Percentiles rank a stretch among this genome's conserved stretches.
Evolutionary conservation across 331 rosid species (phyloP).

Genomic region (Acacia concinna): DNA sequence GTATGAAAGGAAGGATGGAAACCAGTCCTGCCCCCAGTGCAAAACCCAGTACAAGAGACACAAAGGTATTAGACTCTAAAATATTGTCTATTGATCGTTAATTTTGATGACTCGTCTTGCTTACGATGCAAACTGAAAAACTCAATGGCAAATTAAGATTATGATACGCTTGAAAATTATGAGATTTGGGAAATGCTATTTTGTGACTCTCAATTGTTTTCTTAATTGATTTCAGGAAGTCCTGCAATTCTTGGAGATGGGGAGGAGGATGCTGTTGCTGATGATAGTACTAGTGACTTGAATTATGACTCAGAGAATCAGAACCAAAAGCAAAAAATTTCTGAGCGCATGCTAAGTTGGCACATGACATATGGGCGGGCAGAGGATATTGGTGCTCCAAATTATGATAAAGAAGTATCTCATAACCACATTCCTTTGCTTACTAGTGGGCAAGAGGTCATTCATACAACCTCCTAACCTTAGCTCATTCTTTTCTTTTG

Average conservation of each 20-base stretch:
- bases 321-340: constrained; percentile 84
- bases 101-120: constrained; percentile 11
- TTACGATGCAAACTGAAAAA: constrained; percentile 4
- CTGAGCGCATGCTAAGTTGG: constrained; percentile 92
- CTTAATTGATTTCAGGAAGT: constrained; percentile 66
- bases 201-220: background rate
- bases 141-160: background rate
- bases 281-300: constrained; percentile 67
- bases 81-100: background rate
- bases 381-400: constrained; percentile 73
- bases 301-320: constrained; percentile 75
- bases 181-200: background rate
- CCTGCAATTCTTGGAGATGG: constrained; percentile 87
- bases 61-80: constrained; percentile 54
- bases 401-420: constrained; percentile 86
- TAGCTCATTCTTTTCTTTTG: background rate
- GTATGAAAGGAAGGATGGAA: constrained; percentile 97
- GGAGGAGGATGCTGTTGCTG: constrained; percentile 68
- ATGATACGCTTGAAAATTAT: background rate
- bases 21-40: constrained; percentile 96
- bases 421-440: constrained; percentile 80
- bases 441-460: constrained; percentile 81
- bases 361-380: constrained; percentile 80
- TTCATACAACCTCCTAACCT: constrained; percentile 25
- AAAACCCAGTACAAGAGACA: constrained; percentile 88